phyloP scores from a whole-genome alignment of 1,284 basidiomycete species.

The Pseudozyma thailandica region DNA sequence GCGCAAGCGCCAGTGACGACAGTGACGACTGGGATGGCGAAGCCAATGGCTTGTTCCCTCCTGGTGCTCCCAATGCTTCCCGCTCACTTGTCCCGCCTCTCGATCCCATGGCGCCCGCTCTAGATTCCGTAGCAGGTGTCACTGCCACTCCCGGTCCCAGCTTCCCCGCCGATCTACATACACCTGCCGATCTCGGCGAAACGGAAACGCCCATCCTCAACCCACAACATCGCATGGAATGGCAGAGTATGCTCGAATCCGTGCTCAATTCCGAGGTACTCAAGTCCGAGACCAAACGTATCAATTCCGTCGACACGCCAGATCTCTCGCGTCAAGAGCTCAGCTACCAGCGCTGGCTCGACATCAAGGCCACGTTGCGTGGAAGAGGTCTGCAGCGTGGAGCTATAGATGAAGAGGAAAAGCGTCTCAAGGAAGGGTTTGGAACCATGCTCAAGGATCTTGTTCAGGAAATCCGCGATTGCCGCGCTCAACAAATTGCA shows the following conservation, averaged over 20 bases:
- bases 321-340: slow-evolving; percentile 56
- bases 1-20: slow-evolving; percentile 42
- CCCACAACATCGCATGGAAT: slow-evolving; percentile 63
- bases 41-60: slow-evolving; percentile 4
- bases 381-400: slow-evolving; percentile 70
- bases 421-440: slow-evolving; percentile 82
- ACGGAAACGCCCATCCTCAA: slow-evolving; percentile 50
- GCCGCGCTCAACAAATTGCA: slow-evolving; percentile 72
- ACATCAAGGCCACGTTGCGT: slow-evolving; percentile 85
- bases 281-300: slow-evolving; percentile 66
- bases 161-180: slow-evolving; percentile 45
- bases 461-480: slow-evolving; percentile 83
- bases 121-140: slow-evolving; percentile 13
- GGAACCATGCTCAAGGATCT: slow-evolving; percentile 82
- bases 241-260: slow-evolving; percentile 67
- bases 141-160: slow-evolving; percentile 37
- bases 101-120: slow-evolving; percentile 10
- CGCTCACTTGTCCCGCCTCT: slow-evolving; percentile 21
- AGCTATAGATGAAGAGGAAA: slow-evolving; percentile 83
- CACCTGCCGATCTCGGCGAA: slow-evolving; percentile 26
- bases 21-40: slow-evolving; percentile 49
- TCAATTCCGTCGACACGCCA: slow-evolving; percentile 68
- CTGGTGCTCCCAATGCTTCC: neutral
- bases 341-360: slow-evolving; percentile 79
- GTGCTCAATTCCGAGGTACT: slow-evolving; percentile 66